Evolutionary conservation across 805 yeast species (phyloP).

Genomic region (Yamadazyma tumulicola): DNA sequence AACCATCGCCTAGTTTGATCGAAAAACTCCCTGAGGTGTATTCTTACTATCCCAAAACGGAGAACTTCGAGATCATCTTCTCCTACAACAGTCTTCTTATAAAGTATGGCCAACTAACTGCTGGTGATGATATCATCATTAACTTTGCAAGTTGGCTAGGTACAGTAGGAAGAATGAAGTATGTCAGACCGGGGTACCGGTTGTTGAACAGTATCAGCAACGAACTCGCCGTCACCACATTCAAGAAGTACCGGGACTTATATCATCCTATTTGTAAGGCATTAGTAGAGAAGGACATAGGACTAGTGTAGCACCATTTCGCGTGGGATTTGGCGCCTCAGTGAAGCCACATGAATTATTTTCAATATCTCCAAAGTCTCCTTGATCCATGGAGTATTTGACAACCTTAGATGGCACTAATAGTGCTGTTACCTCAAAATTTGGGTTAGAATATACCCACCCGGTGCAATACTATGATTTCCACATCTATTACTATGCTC

Average conservation of each 20-base stretch:
- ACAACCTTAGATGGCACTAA: constrained; percentile 15
- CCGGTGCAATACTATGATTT: constrained; percentile 32
- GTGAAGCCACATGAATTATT: no score
- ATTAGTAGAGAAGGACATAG: constrained; percentile 23
- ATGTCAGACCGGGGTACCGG: constrained; percentile 31
- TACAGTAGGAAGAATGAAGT: constrained; percentile 36
- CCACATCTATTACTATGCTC: constrained; percentile 28
- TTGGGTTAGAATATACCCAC: constrained; percentile 17
- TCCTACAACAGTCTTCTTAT: constrained; percentile 22
- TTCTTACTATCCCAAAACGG: constrained; percentile 17
- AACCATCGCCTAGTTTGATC: constrained; percentile 10
- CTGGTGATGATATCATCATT: constrained; percentile 14
- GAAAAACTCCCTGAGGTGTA: constrained; percentile 16
- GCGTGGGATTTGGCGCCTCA: background rate
- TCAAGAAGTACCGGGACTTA: constrained; percentile 16
- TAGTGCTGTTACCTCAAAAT: constrained; percentile 18
- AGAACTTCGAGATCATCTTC: constrained; percentile 24
- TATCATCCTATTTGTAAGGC: constrained; percentile 33
- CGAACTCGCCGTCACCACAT: constrained; percentile 26
- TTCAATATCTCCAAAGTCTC: no score
- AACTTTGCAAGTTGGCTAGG: constrained; percentile 30
- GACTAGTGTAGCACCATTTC: no score
- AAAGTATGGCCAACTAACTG: constrained; percentile 16
- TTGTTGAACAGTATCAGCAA: constrained; percentile 20
- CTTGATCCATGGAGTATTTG: constrained; percentile 26